Percentiles rank a stretch among this genome's conserved stretches.
phyloP scores from a whole-genome alignment of 768 basidiomycete species.

The Rhodocollybia butyracea region DNA sequence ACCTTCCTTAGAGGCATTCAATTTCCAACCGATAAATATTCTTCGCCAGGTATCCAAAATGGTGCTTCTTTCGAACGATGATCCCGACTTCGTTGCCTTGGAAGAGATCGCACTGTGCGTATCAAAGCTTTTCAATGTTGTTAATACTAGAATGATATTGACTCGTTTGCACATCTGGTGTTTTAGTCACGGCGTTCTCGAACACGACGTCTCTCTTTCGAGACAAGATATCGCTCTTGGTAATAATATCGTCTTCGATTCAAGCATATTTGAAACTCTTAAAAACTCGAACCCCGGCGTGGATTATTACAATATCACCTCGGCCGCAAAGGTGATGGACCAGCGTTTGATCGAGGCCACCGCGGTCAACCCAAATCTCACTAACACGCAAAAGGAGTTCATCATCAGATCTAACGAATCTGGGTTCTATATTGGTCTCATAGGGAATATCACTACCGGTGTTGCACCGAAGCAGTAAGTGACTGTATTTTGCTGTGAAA shows the following conservation, averaged over 20 bases:
- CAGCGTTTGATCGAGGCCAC: slow-evolving; percentile 8
- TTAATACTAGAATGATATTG: too few species aligned
- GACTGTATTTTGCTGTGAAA: not conserved
- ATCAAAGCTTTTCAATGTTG: not conserved
- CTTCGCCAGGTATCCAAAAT: slow-evolving; percentile 6
- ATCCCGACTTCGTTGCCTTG: slow-evolving; percentile 14
- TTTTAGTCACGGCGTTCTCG: slow-evolving; percentile 5
- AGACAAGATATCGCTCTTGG: slow-evolving; percentile 3
- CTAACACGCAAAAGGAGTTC: slow-evolving; percentile 13
- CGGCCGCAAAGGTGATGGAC: slow-evolving; percentile 8
- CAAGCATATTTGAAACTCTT: not conserved
- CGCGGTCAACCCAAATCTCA: slow-evolving; percentile 6
- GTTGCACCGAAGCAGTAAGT: slow-evolving; percentile 4
- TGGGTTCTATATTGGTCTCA: slow-evolving; percentile 9
- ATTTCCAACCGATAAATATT: not conserved
- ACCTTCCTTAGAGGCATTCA: not conserved
- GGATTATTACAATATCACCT: slow-evolving; percentile 11
- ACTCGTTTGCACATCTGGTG: not conserved
- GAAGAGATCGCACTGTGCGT: slow-evolving; percentile 15
- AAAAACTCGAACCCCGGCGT: slow-evolving; percentile 10
- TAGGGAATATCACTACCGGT: slow-evolving; percentile 6
- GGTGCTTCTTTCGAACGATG: slow-evolving; percentile 14
- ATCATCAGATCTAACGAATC: slow-evolving; percentile 10
- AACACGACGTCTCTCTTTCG: slow-evolving; percentile 7
- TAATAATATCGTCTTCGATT: slow-evolving; percentile 2